A percentile compares a stretch with the other conserved stretches of the same genome.
Conservation (phyloP, 176 grass and related monocot genomes). For the Avena eriantha region DNA sequence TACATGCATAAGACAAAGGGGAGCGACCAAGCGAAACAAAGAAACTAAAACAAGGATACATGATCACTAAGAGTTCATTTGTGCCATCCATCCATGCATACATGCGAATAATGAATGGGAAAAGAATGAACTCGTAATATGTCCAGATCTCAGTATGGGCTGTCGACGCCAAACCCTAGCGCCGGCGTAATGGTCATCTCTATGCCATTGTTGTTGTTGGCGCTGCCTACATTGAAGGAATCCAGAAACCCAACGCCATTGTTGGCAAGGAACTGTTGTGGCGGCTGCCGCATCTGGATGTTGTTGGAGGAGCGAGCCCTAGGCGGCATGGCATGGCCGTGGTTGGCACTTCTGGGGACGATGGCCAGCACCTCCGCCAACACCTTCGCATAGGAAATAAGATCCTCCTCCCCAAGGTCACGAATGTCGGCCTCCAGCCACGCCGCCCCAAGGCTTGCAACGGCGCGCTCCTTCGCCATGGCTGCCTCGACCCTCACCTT, state of each 20-base stretch:
- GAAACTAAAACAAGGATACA: not conserved
- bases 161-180: not conserved
- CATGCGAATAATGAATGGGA: too few species aligned
- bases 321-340: not conserved
- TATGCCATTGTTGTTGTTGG: not conserved
- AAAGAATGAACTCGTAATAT: not conserved
- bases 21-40: not conserved
- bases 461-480: conserved; percentile 1
- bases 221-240: not conserved
- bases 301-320: not conserved
- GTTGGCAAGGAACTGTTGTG: not conserved
- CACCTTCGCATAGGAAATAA: not conserved
- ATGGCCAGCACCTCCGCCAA: not conserved
- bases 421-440: conserved; percentile 17
- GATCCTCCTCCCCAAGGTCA: not conserved
- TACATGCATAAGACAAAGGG: not conserved
- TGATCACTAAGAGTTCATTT: not conserved
- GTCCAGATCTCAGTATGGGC: not conserved
- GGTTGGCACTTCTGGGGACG: not conserved
- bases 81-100: too few species aligned
- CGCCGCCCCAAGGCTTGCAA: not conserved
- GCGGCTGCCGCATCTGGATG: not conserved
- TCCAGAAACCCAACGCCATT: not conserved
- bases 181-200: not conserved
- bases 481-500: conserved; percentile 40